Base-by-base conservation (phyloP, 2,329 filamentous ascomycete genomes). In the Ophiosphaerella herpotricha region DNA sequence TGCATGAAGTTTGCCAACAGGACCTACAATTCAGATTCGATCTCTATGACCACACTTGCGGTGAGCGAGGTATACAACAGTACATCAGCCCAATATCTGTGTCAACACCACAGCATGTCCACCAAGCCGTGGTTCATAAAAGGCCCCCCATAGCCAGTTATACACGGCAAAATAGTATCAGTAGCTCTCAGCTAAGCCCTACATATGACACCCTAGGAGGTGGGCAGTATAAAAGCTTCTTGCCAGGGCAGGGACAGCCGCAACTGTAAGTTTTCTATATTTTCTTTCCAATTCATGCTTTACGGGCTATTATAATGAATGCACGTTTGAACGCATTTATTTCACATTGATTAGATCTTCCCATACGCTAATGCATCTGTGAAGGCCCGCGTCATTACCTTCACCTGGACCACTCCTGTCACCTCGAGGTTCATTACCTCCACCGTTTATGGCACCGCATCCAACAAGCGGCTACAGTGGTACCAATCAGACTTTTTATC, bases 31-130 rank as follows among this genome's bases (percentile, higher is more conserved):
- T 66, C 24, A 42, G 50, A 12, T 70, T 70, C 32, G 60, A 71
- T 24, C 58, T 71, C 16, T 71, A 71, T 46, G 67, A 71, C 31
- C 64, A 71, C 42, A 64, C 58, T 0, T 66, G 67, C n/a, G 52
- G 52, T 23, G 45, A 56, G 4, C 31, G 58, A 6, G 59, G 60
- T 31, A 40, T 58, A 5, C 51, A 60, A 14, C 52, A 60, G 16
- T 52, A 60, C 16, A 48, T 46, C 31, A 65, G 60, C 21, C 62
- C 62, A 0, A 46, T 48, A 5, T 54, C 56, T 16, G 49, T 50
- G 2, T 42, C 60, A 26, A 67, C 61, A 3, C 55, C 63, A 11
- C 44, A 57, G 24, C 44, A 50, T 5, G 48, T 54, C 3, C 44
- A 54, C 1, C 47, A 41, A 24, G 55, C 54, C 13, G 45, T 58